Conservation (phyloP, 1,139 yeast species). For the Scheffersomyces stambukii region DNA sequence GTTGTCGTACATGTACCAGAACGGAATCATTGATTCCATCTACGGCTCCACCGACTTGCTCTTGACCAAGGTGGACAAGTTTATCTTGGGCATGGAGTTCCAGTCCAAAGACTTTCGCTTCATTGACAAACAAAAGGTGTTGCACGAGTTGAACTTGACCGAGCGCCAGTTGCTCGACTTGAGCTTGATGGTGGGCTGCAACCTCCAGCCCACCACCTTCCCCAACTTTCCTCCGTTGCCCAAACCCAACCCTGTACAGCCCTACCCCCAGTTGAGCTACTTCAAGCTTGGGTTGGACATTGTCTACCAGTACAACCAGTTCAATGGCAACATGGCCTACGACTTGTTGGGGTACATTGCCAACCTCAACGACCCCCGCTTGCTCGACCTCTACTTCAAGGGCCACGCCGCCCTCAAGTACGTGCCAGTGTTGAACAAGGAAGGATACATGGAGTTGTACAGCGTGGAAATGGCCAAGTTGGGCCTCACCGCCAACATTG, state of each 20-base stretch:
- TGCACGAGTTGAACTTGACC: constrained; percentile 56
- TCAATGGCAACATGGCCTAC: constrained; percentile 17
- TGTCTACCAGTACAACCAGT: constrained; percentile 33
- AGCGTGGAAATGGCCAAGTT: constrained; percentile 36
- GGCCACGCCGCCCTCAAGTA: constrained; percentile 40
- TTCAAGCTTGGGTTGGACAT: constrained; percentile 43
- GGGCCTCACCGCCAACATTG: constrained; percentile 21
- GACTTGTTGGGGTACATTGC: constrained; percentile 36
- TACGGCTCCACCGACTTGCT: constrained; percentile 83
- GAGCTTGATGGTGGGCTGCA: constrained; percentile 74
- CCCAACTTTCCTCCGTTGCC: constrained; percentile 53
- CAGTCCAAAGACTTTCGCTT: constrained; percentile 61
- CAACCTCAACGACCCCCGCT: constrained; percentile 34
- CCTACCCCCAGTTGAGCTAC: constrained; percentile 40
- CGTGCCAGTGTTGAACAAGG: constrained; percentile 65
- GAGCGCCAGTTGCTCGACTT: constrained; percentile 72
- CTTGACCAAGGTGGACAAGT: constrained; percentile 60
- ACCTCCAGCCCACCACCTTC: constrained; percentile 63
- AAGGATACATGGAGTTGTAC: constrained; percentile 66
- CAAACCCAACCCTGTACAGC: constrained; percentile 41
- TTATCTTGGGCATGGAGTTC: constrained; percentile 70
- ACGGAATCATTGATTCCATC: constrained; percentile 62
- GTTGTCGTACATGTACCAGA: constrained; percentile 62
- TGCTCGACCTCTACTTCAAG: constrained; percentile 33
- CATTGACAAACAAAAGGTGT: constrained; percentile 55